Percentiles rank a stretch among this genome's conserved stretches.
phyloP scores from a whole-genome alignment of 1,139 yeast genomes.

The Scheffersomyces titani region DNA sequence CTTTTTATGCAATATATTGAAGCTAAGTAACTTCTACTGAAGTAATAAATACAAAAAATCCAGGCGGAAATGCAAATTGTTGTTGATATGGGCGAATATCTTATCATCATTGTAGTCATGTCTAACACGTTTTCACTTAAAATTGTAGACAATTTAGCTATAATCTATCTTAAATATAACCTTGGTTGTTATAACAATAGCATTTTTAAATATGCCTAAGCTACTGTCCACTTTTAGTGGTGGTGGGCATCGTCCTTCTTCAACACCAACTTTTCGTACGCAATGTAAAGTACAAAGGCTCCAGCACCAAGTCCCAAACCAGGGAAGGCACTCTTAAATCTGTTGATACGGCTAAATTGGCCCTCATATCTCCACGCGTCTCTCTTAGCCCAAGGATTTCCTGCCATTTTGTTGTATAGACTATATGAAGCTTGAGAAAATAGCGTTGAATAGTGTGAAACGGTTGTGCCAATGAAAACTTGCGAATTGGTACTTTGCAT shows the following conservation, averaged over 20 bases:
- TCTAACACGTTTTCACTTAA: neutral
- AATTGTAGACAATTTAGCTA: too few species aligned
- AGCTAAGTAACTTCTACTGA: neutral
- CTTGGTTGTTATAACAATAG: neutral
- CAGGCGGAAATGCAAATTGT: neutral
- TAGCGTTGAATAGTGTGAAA: neutral
- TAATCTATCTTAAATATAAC: too few species aligned
- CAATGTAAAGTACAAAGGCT: conserved; percentile 68
- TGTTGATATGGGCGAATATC: neutral
- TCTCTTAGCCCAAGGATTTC: conserved; percentile 60
- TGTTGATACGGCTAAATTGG: conserved; percentile 69
- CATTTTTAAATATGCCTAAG: neutral
- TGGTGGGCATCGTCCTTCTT: conserved; percentile 23
- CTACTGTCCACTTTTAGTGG: conserved; percentile 9
- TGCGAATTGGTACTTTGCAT: neutral
- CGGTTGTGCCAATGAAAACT: neutral
- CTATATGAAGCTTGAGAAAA: neutral
- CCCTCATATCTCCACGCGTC: conserved; percentile 94
- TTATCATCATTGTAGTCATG: neutral
- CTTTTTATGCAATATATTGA: neutral
- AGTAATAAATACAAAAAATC: neutral
- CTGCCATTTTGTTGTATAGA: neutral
- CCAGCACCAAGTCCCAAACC: conserved; percentile 82
- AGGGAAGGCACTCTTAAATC: conserved; percentile 77
- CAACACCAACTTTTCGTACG: conserved; percentile 58